A percentile compares a stretch with the other conserved stretches of the same genome.
Evolutionary conservation across 805 yeast species (phyloP).

Genomic region (Kodamaea hsintzibuensis): DNA sequence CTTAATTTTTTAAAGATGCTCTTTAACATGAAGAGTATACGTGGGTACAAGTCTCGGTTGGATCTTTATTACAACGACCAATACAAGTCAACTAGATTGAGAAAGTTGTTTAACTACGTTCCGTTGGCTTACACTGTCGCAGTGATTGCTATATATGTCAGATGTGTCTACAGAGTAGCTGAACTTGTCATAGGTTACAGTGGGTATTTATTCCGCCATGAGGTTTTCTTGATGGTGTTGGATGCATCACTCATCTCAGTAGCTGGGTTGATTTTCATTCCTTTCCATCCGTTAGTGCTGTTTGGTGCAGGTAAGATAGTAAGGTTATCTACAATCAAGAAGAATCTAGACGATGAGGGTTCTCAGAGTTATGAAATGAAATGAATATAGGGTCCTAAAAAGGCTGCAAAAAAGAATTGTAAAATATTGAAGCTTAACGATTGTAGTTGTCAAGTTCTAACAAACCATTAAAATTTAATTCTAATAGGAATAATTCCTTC

Average conservation of each 20-base stretch:
- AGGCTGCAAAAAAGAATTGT: background rate
- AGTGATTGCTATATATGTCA: constrained; percentile 35
- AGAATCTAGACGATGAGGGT: background rate
- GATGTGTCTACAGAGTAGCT: constrained; percentile 72
- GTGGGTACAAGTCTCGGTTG: constrained; percentile 6
- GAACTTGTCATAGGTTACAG: constrained; percentile 75
- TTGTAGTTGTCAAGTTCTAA: no score
- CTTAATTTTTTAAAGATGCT: constrained; percentile 10
- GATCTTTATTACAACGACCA: constrained; percentile 11
- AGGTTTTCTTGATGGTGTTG: constrained; percentile 42
- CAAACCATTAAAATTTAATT: no score
- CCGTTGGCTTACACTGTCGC: constrained; percentile 10
- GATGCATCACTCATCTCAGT: constrained; percentile 33
- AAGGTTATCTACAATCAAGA: constrained; percentile 5
- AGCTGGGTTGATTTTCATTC: constrained; percentile 22
- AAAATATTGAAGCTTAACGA: no score
- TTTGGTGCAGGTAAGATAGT: constrained; percentile 45
- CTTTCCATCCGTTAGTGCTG: constrained; percentile 65
- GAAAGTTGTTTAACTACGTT: constrained; percentile 8
- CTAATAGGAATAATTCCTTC: no score
- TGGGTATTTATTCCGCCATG: constrained; percentile 57
- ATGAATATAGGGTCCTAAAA: background rate
- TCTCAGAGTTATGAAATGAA: background rate
- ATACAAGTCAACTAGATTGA: constrained; percentile 7
- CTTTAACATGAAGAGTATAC: constrained; percentile 8